phyloP scores from a whole-genome alignment of 2,329 filamentous ascomycete species.

The Neopestalotiopsis sp. region DNA sequence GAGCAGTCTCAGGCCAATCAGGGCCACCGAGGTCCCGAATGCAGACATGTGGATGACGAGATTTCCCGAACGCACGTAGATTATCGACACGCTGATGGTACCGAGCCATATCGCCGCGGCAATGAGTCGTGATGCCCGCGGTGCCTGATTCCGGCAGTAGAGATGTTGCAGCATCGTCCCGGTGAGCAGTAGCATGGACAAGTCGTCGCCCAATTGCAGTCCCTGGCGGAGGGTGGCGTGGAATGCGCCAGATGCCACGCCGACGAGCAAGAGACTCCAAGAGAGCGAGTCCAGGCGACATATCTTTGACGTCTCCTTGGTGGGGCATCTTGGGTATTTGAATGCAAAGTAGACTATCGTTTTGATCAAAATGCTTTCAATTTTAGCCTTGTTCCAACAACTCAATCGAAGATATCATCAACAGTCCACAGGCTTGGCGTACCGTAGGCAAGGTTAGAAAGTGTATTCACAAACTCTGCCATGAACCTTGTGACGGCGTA shows the following conservation, averaged over 20 bases:
- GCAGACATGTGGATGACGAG: slow-evolving; percentile 48
- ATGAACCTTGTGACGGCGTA: slow-evolving; percentile 57
- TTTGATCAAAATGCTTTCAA: background rate
- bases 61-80: slow-evolving; percentile 47
- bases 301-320: slow-evolving; percentile 14
- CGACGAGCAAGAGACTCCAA: slow-evolving; percentile 44
- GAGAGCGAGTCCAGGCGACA: slow-evolving; percentile 44
- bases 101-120: slow-evolving; percentile 43
- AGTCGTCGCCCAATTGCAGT: slow-evolving; percentile 56
- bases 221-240: slow-evolving; percentile 50
- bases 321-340: slow-evolving; percentile 34
- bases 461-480: slow-evolving; percentile 57
- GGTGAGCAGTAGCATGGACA: slow-evolving; percentile 62
- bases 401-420: too few species aligned
- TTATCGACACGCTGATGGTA: slow-evolving; percentile 45
- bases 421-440: slow-evolving; percentile 19
- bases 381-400: background rate
- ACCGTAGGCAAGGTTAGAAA: slow-evolving; percentile 57
- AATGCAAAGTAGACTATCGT: slow-evolving; percentile 48
- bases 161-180: slow-evolving; percentile 57
- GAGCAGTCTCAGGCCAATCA: slow-evolving; percentile 38
- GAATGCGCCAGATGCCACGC: slow-evolving; percentile 47
- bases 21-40: slow-evolving; percentile 39
- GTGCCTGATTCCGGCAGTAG: slow-evolving; percentile 48
- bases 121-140: slow-evolving; percentile 34